Percentiles rank a stretch among this genome's conserved stretches.
Conservation (phyloP, 169 alveolate species). For the Neospora caninum region DNA sequence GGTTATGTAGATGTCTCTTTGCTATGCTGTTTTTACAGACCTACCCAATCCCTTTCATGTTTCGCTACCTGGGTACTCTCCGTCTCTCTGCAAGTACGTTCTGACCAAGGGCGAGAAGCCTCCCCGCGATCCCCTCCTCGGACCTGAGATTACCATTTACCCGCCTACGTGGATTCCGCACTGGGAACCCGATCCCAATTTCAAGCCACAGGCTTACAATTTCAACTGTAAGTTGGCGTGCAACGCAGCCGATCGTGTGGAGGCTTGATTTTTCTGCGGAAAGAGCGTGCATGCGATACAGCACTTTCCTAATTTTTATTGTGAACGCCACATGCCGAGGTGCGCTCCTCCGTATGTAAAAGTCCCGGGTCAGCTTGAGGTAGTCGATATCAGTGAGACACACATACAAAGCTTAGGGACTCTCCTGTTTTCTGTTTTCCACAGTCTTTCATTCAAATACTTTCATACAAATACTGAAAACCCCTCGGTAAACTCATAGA, state of each 20-base stretch:
- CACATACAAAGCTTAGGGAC: too few species aligned
- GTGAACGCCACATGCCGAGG: too few species aligned
- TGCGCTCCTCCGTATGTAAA: too few species aligned
- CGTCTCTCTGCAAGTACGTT: conserved; percentile 33
- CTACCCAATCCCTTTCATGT: conserved; percentile 54
- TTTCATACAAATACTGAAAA: too few species aligned
- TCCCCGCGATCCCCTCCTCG: conserved; percentile 40
- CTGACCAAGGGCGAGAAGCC: conserved; percentile 24
- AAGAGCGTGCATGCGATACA: too few species aligned
- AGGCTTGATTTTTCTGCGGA: neutral
- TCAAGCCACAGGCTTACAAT: conserved; percentile 35
- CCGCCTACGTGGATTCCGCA: conserved; percentile 56
- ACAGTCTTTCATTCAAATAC: too few species aligned
- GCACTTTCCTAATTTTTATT: too few species aligned
- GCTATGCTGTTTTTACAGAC: conserved; percentile 15
- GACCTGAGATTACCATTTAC: conserved; percentile 40
- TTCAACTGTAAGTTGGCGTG: conserved; percentile 32
- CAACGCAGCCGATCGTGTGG: neutral
- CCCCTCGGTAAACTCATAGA: too few species aligned
- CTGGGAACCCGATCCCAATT: conserved; percentile 37
- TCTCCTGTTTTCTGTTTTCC: too few species aligned
- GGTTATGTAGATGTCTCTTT: too few species aligned
- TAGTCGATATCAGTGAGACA: too few species aligned
- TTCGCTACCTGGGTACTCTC: conserved; percentile 58
- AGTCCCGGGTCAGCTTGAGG: too few species aligned